Conservation (phyloP, 345 rosid genomes). For the Rhizophora apiculata region DNA sequence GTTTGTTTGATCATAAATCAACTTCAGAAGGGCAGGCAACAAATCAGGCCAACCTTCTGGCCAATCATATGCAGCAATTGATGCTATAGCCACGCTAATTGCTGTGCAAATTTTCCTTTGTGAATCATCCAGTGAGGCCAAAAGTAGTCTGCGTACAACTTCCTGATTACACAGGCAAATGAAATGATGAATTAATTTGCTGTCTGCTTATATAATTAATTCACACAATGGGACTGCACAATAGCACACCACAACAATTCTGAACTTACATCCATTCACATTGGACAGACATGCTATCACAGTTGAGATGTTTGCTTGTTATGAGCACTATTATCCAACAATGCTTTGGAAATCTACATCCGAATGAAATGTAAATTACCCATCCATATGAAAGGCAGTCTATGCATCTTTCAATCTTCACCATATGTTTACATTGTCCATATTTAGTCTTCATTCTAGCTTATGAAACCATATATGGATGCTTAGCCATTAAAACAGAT, state of each 20-base stretch:
- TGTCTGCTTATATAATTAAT: neutral
- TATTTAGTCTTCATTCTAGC: too few species aligned
- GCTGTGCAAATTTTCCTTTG: slow-evolving; percentile 82
- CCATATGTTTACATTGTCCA: too few species aligned
- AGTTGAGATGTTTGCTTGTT: too few species aligned
- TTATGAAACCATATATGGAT: too few species aligned
- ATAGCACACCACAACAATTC: too few species aligned
- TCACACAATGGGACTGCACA: neutral
- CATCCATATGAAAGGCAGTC: neutral
- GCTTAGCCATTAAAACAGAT: too few species aligned
- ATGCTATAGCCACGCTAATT: slow-evolving; percentile 76
- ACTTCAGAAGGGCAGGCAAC: slow-evolving; percentile 65
- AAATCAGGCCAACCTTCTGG: slow-evolving; percentile 91
- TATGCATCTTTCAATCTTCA: slow-evolving; percentile 3
- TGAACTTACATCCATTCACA: too few species aligned
- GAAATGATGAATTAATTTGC: neutral
- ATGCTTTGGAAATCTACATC: too few species aligned
- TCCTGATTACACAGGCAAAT: slow-evolving; percentile 44
- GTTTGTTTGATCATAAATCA: slow-evolving; percentile 58
- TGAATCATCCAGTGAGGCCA: slow-evolving; percentile 71
- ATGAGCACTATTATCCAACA: too few species aligned
- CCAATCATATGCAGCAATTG: slow-evolving; percentile 83
- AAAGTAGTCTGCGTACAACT: slow-evolving; percentile 62
- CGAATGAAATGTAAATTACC: too few species aligned
- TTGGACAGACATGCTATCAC: too few species aligned